A percentile compares a stretch with the other conserved stretches of the same genome.
Conservation (phyloP, 1,284 basidiomycete species). For the Omphalotus olearius region DNA sequence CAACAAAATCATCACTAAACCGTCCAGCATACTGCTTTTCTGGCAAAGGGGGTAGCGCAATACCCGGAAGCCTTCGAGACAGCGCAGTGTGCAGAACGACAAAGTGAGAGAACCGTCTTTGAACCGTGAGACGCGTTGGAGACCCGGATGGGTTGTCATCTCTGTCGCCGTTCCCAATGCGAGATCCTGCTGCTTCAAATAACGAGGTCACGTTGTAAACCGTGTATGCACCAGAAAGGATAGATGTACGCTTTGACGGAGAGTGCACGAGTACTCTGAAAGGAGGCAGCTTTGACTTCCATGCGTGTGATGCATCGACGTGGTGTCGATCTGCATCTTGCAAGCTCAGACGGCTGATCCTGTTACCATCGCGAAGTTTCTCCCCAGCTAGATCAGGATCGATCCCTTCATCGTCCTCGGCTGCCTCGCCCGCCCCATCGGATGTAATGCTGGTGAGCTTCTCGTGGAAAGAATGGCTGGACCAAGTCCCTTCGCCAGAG, state of each 20-base stretch:
- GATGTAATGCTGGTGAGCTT: slow-evolving; percentile 22
- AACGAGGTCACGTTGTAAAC: slow-evolving; percentile 76
- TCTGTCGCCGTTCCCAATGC: slow-evolving; percentile 8
- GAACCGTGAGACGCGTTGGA: slow-evolving; percentile 62
- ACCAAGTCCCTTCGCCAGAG: neutral
- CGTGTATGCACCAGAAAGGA: slow-evolving; percentile 69
- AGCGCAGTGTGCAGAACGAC: slow-evolving; percentile 72
- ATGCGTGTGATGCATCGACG: slow-evolving; percentile 68
- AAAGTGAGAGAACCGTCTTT: slow-evolving; percentile 83
- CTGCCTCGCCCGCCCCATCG: slow-evolving; percentile 27
- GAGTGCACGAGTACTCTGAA: slow-evolving; percentile 78
- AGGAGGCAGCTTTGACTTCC: slow-evolving; percentile 67
- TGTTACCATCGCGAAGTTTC: slow-evolving; percentile 22
- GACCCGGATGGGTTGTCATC: slow-evolving; percentile 22
- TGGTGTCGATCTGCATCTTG: slow-evolving; percentile 66
- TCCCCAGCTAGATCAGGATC: slow-evolving; percentile 14
- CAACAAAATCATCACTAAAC: slow-evolving; percentile 78
- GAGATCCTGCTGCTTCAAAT: slow-evolving; percentile 40
- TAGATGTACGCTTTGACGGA: slow-evolving; percentile 65
- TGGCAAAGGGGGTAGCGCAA: slow-evolving; percentile 77
- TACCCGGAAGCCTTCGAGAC: slow-evolving; percentile 61
- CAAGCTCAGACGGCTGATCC: slow-evolving; percentile 32
- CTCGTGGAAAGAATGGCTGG: slow-evolving; percentile 17
- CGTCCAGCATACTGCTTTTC: slow-evolving; percentile 80
- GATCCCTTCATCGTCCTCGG: slow-evolving; percentile 30